phyloP scores from a whole-genome alignment of 805 yeast species.

The Sungouiozyma intestinalis region DNA sequence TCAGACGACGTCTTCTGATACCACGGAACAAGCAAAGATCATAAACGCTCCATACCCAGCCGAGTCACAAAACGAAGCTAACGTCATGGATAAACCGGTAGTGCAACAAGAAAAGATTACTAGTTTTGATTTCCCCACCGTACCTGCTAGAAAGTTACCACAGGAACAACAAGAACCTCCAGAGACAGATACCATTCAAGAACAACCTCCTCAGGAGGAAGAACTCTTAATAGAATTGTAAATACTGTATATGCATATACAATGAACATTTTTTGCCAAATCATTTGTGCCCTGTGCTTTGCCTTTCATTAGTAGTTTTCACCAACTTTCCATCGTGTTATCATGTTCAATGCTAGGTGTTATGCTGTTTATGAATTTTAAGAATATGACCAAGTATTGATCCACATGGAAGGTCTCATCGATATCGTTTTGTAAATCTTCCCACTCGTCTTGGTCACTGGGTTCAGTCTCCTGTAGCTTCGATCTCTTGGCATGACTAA shows the following conservation, averaged over 20 bases:
- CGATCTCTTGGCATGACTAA: constrained; percentile 38
- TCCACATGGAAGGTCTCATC: constrained; percentile 64
- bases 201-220: constrained; percentile 14
- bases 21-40: neutral
- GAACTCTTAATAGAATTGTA: constrained; percentile 25
- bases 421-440: constrained; percentile 35
- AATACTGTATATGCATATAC: neutral
- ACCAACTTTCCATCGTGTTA: constrained; percentile 94
- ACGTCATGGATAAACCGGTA: neutral
- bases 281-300: too few relatives aligned
- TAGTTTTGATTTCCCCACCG: constrained; percentile 33
- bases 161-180: constrained; percentile 1
- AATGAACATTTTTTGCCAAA: too few relatives aligned
- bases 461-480: neutral
- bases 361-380: constrained; percentile 92
- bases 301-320: too few relatives aligned
- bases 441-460: constrained; percentile 43
- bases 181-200: constrained; percentile 11
- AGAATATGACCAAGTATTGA: constrained; percentile 78
- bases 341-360: constrained; percentile 97
- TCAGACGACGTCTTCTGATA: neutral
- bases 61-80: neutral
- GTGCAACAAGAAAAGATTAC: constrained; percentile 21
- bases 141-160: constrained; percentile 27
- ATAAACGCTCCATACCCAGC: neutral